These are phyloP conservation scores for Stagonosporopsis chrysanthemi DNA, from an alignment of 2,329 filamentous ascomycete genomes.

Conservation along the genomic window DNA sequence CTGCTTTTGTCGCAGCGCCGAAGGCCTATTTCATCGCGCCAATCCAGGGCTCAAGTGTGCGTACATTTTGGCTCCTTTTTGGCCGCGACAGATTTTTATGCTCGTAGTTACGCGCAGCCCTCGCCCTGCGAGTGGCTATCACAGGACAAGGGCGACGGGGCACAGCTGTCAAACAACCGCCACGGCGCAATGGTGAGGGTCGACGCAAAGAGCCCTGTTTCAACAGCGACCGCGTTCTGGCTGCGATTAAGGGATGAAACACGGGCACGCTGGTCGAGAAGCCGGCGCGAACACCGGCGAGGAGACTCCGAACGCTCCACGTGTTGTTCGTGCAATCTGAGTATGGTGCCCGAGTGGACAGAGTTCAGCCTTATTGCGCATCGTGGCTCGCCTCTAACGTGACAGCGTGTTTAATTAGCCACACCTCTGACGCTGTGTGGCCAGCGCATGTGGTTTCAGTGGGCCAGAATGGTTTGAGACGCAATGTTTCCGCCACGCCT, in stretches of 20 bases:
- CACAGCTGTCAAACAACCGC: constrained; percentile 18
- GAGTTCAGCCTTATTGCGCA: constrained; percentile 16
- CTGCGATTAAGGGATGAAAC: constrained; percentile 21
- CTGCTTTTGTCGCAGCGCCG: background rate
- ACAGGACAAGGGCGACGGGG: constrained; percentile 15
- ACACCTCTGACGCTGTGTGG: constrained; percentile 24
- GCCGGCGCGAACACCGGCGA: constrained; percentile 9
- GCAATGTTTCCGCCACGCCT: constrained; percentile 27
- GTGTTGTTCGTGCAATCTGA: constrained; percentile 39
- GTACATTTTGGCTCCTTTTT: too few species aligned
- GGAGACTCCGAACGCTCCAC: constrained; percentile 17
- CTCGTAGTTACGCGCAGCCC: background rate
- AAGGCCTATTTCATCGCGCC: too few species aligned
- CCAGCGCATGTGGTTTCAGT: constrained; percentile 36
- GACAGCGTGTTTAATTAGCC: constrained; percentile 32
- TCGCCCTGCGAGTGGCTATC: constrained; percentile 6
- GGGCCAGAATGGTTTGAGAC: constrained; percentile 30
- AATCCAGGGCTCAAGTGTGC: too few species aligned
- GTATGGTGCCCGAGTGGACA: constrained; percentile 23
- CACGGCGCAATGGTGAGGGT: constrained; percentile 17
- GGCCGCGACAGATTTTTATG: background rate
- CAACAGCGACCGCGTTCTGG: constrained; percentile 16
- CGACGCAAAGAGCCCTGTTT: constrained; percentile 15
- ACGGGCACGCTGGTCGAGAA: constrained; percentile 12
- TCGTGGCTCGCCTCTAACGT: constrained; percentile 30